phyloP scores from a whole-genome alignment of 2,329 filamentous ascomycete genomes.

The Fusarium solani-melongenae region DNA sequence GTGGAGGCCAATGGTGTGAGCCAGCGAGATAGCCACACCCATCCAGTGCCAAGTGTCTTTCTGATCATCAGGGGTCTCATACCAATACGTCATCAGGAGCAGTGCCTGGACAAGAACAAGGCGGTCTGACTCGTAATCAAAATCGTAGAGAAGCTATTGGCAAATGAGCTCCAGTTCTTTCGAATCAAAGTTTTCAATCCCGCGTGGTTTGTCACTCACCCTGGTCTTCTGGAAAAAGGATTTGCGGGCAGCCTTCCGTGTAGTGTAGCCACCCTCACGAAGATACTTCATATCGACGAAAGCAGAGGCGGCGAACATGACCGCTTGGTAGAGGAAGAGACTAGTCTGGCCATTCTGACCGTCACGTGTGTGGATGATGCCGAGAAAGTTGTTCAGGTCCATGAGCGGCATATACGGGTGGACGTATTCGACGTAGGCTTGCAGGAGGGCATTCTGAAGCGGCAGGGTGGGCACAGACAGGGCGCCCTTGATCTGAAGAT shows the following conservation, averaged over 20 bases:
- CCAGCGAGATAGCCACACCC: constrained; percentile 92
- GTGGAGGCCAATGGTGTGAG: constrained; percentile 93
- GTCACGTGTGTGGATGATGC: constrained; percentile 72
- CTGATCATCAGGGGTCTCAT: constrained; percentile 95
- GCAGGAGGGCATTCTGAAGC: constrained; percentile 83
- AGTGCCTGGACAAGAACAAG: constrained; percentile 89
- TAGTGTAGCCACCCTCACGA: constrained; percentile 79
- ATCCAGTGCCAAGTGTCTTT: constrained; percentile 99
- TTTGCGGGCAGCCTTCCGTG: constrained; percentile 84
- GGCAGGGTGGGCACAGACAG: constrained; percentile 76
- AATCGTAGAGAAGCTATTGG: constrained; percentile 84
- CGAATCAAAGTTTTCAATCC: background rate
- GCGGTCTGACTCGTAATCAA: constrained; percentile 92
- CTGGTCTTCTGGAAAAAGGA: constrained; percentile 90
- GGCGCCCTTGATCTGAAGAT: constrained; percentile 86
- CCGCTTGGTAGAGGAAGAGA: constrained; percentile 88
- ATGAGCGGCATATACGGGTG: constrained; percentile 94
- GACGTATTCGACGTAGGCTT: constrained; percentile 87
- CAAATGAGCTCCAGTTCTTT: constrained; percentile 13
- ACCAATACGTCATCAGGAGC: constrained; percentile 96
- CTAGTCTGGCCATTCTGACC: constrained; percentile 79
- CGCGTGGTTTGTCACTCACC: constrained; percentile 61
- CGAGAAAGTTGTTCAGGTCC: constrained; percentile 71
- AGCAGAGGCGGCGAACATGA: constrained; percentile 93
- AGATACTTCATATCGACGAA: constrained; percentile 86